These are phyloP conservation scores for Candolleomyces efflorescens DNA, from an alignment of 768 basidiomycete genomes.

Conservation along the genomic window DNA sequence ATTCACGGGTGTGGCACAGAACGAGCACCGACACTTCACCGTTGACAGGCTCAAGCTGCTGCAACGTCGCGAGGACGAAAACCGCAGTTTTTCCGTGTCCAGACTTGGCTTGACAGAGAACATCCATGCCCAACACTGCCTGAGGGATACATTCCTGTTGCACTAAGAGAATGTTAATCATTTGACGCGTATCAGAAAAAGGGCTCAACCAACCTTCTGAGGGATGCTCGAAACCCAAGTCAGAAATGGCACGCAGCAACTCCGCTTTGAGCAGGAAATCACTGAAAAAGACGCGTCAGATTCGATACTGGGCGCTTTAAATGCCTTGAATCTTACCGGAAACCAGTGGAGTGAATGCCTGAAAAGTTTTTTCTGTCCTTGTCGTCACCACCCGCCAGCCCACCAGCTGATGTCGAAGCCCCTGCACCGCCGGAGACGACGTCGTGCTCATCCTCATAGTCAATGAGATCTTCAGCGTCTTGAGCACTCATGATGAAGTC, in stretches of 20 bases:
- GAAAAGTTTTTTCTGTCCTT: slow-evolving; percentile 98
- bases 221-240: slow-evolving; percentile 99
- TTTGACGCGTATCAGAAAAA: neutral
- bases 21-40: slow-evolving; percentile 98
- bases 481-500: slow-evolving; percentile 60
- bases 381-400: slow-evolving; percentile 47
- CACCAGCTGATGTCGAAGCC: slow-evolving; percentile 43
- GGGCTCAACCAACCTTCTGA: slow-evolving; percentile 75
- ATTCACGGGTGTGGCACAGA: slow-evolving; percentile 97
- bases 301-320: neutral
- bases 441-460: slow-evolving; percentile 92
- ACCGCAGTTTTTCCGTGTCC: slow-evolving; percentile 99
- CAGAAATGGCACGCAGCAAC: slow-evolving; percentile 93
- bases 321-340: slow-evolving; percentile 58
- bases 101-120: slow-evolving; percentile 98
- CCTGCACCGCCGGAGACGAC: slow-evolving; percentile 57
- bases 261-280: slow-evolving; percentile 99
- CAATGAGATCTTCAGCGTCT: slow-evolving; percentile 90
- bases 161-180: slow-evolving; percentile 44
- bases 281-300: slow-evolving; percentile 16
- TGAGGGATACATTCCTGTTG: slow-evolving; percentile 99
- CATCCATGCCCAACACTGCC: slow-evolving; percentile 99
- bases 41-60: slow-evolving; percentile 97
- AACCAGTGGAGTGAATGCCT: slow-evolving; percentile 99
- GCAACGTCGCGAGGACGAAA: slow-evolving; percentile 95